Base-by-base conservation (phyloP, 2,329 filamentous ascomycete species). In the Ascochyta lentis region DNA sequence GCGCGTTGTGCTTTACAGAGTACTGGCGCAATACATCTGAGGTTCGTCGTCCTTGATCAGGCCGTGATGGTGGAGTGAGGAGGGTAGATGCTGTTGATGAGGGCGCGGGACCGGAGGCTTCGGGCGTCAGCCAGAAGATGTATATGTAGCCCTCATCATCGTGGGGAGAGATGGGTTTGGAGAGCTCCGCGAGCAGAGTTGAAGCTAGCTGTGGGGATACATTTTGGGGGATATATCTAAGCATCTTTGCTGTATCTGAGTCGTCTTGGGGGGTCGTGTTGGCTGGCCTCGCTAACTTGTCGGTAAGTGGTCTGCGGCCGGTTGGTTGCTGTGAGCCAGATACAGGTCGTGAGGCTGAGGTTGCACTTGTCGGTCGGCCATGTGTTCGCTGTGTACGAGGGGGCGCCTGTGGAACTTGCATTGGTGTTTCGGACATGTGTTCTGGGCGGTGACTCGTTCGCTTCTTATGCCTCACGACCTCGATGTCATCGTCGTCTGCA, bases 101-200 rank as follows among this genome's bases (percentile, higher is more conserved):
- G 80, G 82, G 78, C 0, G 84, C 74, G 0, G 81, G 73, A 7
- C 85, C 77, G 2, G 82, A 83, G 33, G 84, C 81, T 29, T 92
- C 87, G 9, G 71, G 62, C 0, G 92, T 97, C 22, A 97, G 83
- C 92, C 94, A 97, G 82, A 98, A 99, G 76, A 99, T 96, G 82
- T 99, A 99, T 64, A 99, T 98, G 78, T 95, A 99, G 34, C 95
- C 95, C 44, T 72, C 71, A 65, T 96, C 91, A 63, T 95, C 91
- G 49, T 83, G 79, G 22, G 85, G 80, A 0, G 91, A 92, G 41
- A 93, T 84, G 1, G 82, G 92, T 80, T 84, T 95, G 72, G 76
- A 85, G 9, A 98, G 82, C 74, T 98, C 93, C 2, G 88, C 81
- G 56, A 94, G 83, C 3, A 98, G 81, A 5, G 82, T 78, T 0